Base-by-base conservation (phyloP, 2,329 filamentous ascomycete species). In the Fusarium coffeatum region DNA sequence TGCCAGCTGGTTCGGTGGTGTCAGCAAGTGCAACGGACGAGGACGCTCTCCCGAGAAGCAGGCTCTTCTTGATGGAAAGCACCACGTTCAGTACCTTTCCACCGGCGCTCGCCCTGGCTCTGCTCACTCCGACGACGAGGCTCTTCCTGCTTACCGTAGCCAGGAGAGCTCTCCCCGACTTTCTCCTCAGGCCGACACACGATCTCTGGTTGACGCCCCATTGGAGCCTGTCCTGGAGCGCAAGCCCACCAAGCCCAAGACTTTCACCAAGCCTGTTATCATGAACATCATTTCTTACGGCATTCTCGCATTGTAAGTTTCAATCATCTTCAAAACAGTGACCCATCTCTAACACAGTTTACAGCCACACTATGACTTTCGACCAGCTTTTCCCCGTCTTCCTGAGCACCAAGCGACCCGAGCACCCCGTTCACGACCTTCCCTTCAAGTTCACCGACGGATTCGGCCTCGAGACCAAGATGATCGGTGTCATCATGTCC, bases 381-480 rank as follows among this genome's bases (percentile, higher is more conserved):
- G 96, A 99, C 80, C 93, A 97, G 76, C 87, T 98, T 50, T 90
- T 98, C 73, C 95, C 96, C 0, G 92, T 98, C 3, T 93, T 99
- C 73, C 88, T 99, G 76, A 95, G 92, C 79, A 93, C 93, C 46
- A 81, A 81, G 18, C 78, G 82, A 12, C 85, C 85, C 2, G 73
- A 83, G 78, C 86, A 75, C 77, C 86, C 76, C 80, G 87, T 76
- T 68, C 84, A 74, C 68, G 86, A 81, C 15, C 86, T 97, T 3
- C 95, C 95, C 0, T 96, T 99, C 84, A 91, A 92, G 74, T 98
- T 99, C 73, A 89, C 89, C 5, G 93, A 93, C 62, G 95, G 96
- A 20, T 95, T 98, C 73, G 92, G 89, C 27, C 87, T 97, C 64
- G 87, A 92, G 55, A 94, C 93, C 16, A 93, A 94, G 77, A 89